These are phyloP conservation scores for Lunularia cruciata DNA, from an alignment of 225 moss, liverwort and hornwort species.

Conservation along the genomic window DNA sequence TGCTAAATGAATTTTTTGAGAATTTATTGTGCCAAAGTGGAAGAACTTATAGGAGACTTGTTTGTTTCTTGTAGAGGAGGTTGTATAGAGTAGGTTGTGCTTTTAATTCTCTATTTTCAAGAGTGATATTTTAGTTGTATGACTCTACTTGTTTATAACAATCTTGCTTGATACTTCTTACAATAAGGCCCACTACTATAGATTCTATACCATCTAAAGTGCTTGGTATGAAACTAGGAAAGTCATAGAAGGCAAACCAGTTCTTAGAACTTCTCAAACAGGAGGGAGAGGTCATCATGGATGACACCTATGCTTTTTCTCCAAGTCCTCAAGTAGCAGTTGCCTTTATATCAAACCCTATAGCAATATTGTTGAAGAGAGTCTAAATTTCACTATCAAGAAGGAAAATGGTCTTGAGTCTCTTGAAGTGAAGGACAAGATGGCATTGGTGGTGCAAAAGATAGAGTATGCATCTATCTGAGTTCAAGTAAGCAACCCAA, in stretches of 20 bases:
- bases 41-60: no score
- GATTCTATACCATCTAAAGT: constrained; percentile 70
- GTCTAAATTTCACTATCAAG: constrained; percentile 70
- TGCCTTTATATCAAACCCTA: constrained; percentile 69
- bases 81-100: no score
- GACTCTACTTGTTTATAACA: neutral
- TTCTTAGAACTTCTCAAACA: constrained; percentile 93
- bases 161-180: neutral
- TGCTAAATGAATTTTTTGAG: neutral
- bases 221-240: constrained; percentile 93
- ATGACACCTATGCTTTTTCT: constrained; percentile 53
- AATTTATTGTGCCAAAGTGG: no score
- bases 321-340: constrained; percentile 68
- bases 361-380: constrained; percentile 84
- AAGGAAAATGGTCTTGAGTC: constrained; percentile 95
- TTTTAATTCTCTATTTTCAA: no score
- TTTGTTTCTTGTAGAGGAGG: no score
- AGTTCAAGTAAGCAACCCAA: constrained; percentile 54
- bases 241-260: constrained; percentile 95
- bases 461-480: constrained; percentile 83
- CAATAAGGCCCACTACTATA: constrained; percentile 58
- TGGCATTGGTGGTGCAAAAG: constrained; percentile 87
- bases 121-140: no score
- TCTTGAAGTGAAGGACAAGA: constrained; percentile 85
- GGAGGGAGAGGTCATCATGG: constrained; percentile 93